A percentile compares a stretch with the other conserved stretches of the same genome.
Conservation (phyloP, 164 flowering plant species). For the Dillenia turbinata region DNA sequence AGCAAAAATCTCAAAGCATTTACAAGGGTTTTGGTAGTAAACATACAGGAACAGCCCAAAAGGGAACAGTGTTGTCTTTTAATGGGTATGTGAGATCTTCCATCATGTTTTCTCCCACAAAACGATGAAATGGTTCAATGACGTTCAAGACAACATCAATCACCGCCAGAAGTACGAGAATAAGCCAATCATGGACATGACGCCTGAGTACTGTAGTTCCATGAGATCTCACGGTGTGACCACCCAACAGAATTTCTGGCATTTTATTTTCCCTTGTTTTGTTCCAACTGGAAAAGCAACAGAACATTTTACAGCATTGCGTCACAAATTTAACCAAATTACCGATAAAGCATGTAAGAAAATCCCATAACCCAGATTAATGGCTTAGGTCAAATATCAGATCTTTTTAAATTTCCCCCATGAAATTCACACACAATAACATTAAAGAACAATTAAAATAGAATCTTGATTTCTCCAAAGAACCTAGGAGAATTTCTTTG, state of each 20-base stretch:
- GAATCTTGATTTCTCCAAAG: too few relatives aligned
- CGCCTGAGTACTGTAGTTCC: constrained; percentile 58
- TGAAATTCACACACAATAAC: too few relatives aligned
- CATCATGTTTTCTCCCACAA: constrained; percentile 86
- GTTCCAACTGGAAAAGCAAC: constrained; percentile 5
- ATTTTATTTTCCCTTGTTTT: constrained; percentile 20
- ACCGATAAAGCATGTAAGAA: too few relatives aligned
- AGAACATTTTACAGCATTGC: background rate
- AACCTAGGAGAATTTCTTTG: too few relatives aligned
- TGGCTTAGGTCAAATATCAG: too few relatives aligned
- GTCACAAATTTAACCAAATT: too few relatives aligned
- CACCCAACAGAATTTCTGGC: constrained; percentile 76
- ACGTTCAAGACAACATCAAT: constrained; percentile 52
- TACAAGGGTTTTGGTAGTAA: background rate
- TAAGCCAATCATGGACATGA: constrained; percentile 89
- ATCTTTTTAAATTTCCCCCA: too few relatives aligned
- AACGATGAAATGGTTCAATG: constrained; percentile 86
- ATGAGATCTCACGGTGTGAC: constrained; percentile 76
- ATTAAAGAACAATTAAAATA: too few relatives aligned
- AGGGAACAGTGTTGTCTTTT: constrained; percentile 60
- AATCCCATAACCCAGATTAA: too few relatives aligned
- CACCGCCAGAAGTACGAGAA: constrained; percentile 60
- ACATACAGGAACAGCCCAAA: constrained; percentile 78
- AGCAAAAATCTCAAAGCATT: too few relatives aligned
- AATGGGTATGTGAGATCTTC: constrained; percentile 68